Percentiles rank a stretch among this genome's conserved stretches.
Conservation (phyloP, 2,329 filamentous ascomycete species). For the Ascochyta koolunga region DNA sequence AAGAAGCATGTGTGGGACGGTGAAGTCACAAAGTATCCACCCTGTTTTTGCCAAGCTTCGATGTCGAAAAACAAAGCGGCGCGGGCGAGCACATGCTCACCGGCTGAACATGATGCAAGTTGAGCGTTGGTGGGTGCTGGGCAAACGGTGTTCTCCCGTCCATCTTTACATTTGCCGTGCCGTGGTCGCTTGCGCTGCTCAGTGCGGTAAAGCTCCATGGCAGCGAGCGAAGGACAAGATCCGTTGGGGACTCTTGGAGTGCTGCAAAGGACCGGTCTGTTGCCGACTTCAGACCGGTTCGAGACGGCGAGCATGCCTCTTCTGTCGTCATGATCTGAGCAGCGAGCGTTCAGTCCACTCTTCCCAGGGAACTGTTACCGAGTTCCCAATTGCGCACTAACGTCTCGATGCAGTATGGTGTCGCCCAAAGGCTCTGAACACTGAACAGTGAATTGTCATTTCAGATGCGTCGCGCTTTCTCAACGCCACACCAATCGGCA, state of each 20-base stretch:
- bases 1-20: background rate
- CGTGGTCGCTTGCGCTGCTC: conserved; percentile 21
- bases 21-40: conserved; percentile 6
- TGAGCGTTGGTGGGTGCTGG: conserved; percentile 27
- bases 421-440: conserved; percentile 17
- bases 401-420: conserved; percentile 23
- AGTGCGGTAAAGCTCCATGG: background rate
- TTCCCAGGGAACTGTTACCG: conserved; percentile 38
- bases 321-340: conserved; percentile 44
- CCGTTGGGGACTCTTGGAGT: conserved; percentile 1
- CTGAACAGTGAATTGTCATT: background rate
- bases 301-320: conserved; percentile 15
- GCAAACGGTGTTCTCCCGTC: conserved; percentile 36
- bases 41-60: background rate
- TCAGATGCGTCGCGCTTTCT: conserved; percentile 6
- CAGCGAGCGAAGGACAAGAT: conserved; percentile 13
- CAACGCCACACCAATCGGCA: conserved; percentile 6
- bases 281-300: conserved; percentile 32
- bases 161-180: conserved; percentile 37
- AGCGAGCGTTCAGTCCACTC: conserved; percentile 20
- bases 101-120: conserved; percentile 32
- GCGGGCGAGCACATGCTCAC: conserved; percentile 27
- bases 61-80: background rate
- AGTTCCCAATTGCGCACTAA: conserved; percentile 29
- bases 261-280: conserved; percentile 15